These are phyloP conservation scores for Lichtheimia hyalospora DNA, from an alignment of 371 early-diverging fungal species.

Conservation along the genomic window DNA sequence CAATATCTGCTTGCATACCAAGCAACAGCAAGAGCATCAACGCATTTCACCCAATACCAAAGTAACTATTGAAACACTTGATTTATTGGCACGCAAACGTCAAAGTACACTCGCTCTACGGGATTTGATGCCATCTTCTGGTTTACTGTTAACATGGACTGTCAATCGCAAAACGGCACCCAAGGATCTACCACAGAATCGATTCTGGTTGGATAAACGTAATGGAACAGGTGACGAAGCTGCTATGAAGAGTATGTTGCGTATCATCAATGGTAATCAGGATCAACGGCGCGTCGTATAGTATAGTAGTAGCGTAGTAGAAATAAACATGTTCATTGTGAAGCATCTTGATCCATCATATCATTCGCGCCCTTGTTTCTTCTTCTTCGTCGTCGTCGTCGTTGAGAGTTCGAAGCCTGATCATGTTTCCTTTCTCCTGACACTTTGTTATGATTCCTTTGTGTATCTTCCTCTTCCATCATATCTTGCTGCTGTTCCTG, in stretches of 20 bases:
- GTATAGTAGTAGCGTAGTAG: constrained; percentile 7
- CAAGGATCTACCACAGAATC: constrained; percentile 25
- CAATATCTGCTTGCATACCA: constrained; percentile 28
- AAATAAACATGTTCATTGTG: constrained; percentile 12
- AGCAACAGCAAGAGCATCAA: background rate
- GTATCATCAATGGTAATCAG: constrained; percentile 33
- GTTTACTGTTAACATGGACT: constrained; percentile 37
- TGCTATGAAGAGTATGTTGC: constrained; percentile 36
- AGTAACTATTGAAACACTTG: constrained; percentile 43
- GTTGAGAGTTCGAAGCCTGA: background rate
- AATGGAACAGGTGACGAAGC: constrained; percentile 36
- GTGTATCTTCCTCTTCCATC: no score
- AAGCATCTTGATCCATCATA: no score
- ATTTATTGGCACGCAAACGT: constrained; percentile 31
- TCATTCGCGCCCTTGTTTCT: no score
- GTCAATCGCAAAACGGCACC: constrained; percentile 21
- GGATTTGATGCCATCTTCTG: constrained; percentile 27
- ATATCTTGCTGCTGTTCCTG: background rate
- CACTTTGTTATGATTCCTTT: background rate
- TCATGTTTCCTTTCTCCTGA: background rate
- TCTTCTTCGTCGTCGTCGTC: background rate
- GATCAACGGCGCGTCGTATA: constrained; percentile 18
- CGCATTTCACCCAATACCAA: constrained; percentile 37
- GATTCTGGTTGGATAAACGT: constrained; percentile 48
- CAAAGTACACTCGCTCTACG: constrained; percentile 31